phyloP scores from a whole-genome alignment of 2,329 filamentous ascomycete genomes.

The Diaporthe capsici region DNA sequence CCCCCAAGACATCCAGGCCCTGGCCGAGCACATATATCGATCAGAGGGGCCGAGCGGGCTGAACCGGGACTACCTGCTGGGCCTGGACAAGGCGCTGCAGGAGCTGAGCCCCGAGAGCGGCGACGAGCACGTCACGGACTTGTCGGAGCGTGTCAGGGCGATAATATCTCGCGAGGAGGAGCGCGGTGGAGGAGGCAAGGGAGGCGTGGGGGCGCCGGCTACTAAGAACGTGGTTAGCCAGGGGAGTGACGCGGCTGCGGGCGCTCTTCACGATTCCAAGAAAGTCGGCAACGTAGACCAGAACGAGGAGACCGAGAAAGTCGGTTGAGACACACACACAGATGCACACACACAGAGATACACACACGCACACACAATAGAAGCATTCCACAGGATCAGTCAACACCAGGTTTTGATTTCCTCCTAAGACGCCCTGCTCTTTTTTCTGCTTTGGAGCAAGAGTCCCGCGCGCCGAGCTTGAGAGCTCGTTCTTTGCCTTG shows the following conservation, averaged over 20 bases:
- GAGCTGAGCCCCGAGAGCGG: conserved; percentile 81
- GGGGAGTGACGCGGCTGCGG: conserved; percentile 30
- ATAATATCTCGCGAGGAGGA: conserved; percentile 61
- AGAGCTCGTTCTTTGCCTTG: conserved; percentile 3
- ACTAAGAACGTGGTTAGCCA: conserved; percentile 25
- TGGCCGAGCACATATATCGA: conserved; percentile 85
- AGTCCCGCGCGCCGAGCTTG: conserved; percentile 21
- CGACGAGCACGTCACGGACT: conserved; percentile 87
- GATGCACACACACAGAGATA: background rate
- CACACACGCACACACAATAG: conserved; percentile 27
- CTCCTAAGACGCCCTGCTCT: conserved; percentile 26
- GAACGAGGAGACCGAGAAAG: conserved; percentile 72
- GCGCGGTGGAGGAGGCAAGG: conserved; percentile 41
- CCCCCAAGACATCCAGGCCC: conserved; percentile 80
- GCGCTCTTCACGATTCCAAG: conserved; percentile 54
- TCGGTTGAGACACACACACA: conserved; percentile 1
- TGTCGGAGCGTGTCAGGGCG: conserved; percentile 79
- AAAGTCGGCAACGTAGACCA: conserved; percentile 66
- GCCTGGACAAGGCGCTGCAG: conserved; percentile 81
- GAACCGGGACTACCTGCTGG: conserved; percentile 90
- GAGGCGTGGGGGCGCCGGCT: conserved; percentile 38
- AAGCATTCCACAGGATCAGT: conserved; percentile 33
- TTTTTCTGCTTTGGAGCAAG: conserved; percentile 15
- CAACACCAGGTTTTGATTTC: conserved; percentile 38
- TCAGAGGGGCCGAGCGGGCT: conserved; percentile 88